Evolutionary conservation across 306 rosid genomes (phyloP).

Genomic region (Casuarina glauca): DNA sequence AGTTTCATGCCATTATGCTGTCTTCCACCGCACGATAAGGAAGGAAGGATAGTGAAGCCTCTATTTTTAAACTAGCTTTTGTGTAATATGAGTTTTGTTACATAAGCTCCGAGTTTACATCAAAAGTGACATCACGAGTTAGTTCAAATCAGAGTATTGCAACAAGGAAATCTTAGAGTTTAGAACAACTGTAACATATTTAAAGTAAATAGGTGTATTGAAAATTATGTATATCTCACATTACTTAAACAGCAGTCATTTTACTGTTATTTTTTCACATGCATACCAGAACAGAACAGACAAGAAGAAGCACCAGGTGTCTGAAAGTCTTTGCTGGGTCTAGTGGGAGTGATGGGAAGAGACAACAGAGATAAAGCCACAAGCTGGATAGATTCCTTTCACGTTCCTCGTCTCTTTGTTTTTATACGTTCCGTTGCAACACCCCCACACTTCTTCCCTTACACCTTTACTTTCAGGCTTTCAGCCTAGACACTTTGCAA

Average conservation of each 20-base stretch:
- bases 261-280: neutral
- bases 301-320: neutral
- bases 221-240: neutral
- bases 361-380: slow-evolving; percentile 6
- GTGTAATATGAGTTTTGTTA: no score
- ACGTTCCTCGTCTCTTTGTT: neutral
- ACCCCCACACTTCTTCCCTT: neutral
- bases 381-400: neutral
- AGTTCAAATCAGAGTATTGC: no score
- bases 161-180: no score
- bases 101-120: no score
- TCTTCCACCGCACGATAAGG: neutral
- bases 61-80: no score
- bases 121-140: no score
- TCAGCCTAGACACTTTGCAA: neutral
- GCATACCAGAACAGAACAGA: neutral
- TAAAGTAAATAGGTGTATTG: neutral
- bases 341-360: neutral
- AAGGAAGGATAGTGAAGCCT: no score
- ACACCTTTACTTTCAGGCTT: neutral
- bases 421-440: neutral
- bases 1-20: neutral
- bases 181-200: no score
- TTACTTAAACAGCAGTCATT: neutral
- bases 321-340: neutral